Percentiles rank a stretch among this genome's conserved stretches.
phyloP scores from a whole-genome alignment of 768 basidiomycete genomes.

The Boletus eberwhitei region DNA sequence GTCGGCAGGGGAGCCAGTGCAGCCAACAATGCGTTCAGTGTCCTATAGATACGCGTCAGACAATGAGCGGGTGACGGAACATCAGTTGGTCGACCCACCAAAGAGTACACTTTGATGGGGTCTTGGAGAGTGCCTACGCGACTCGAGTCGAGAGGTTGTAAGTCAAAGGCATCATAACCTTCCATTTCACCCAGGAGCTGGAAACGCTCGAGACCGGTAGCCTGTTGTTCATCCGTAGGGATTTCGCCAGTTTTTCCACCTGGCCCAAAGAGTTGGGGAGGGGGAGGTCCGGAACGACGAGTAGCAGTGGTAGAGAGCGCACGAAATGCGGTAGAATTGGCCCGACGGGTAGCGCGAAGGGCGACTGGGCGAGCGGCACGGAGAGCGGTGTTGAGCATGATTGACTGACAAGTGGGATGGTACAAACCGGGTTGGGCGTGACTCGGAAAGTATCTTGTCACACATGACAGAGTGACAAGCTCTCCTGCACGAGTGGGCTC shows the following conservation, averaged over 20 bases:
- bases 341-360: slow-evolving; percentile 18
- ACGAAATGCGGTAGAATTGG: slow-evolving; percentile 38
- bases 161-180: slow-evolving; percentile 88
- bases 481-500: too few relatives aligned
- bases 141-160: slow-evolving; percentile 77
- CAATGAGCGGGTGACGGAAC: not conserved
- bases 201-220: slow-evolving; percentile 95
- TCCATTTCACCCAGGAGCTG: slow-evolving; percentile 87
- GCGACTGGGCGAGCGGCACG: slow-evolving; percentile 28
- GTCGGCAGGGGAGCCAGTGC: slow-evolving; percentile 92
- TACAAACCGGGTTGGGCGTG: slow-evolving; percentile 28
- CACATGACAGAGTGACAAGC: slow-evolving; percentile 18
- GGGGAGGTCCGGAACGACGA: slow-evolving; percentile 54
- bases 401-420: slow-evolving; percentile 13
- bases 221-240: slow-evolving; percentile 83
- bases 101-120: slow-evolving; percentile 83
- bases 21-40: slow-evolving; percentile 81
- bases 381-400: slow-evolving; percentile 28
- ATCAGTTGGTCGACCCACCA: slow-evolving; percentile 50
- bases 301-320: slow-evolving; percentile 57
- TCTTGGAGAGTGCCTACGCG: slow-evolving; percentile 83
- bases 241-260: slow-evolving; percentile 73
- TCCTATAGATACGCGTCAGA: slow-evolving; percentile 46
- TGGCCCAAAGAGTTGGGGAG: slow-evolving; percentile 66
- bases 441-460: slow-evolving; percentile 24